Conservation (phyloP, 73 alveolate genomes). For the Vitrella brassicaformis region DNA sequence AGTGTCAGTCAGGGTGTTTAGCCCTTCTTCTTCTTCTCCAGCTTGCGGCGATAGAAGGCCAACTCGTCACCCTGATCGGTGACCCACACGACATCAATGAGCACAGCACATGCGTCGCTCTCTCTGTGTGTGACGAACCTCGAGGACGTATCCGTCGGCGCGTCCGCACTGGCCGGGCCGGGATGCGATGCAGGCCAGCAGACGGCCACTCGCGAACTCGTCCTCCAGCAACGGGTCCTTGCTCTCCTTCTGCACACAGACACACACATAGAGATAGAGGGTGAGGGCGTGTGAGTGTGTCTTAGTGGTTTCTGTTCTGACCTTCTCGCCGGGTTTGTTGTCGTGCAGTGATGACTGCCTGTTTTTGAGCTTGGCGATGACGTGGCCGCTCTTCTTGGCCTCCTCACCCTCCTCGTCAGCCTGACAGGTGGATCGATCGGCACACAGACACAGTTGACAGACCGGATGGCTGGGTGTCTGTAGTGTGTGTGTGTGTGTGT, state of each 20-base stretch:
- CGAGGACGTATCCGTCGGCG: slow-evolving; percentile 93
- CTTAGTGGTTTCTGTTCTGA: background rate
- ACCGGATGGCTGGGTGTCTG: too few species aligned
- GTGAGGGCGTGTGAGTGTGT: background rate
- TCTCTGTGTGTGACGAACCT: too few species aligned
- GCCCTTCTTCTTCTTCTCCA: slow-evolving; percentile 30
- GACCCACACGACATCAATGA: too few species aligned
- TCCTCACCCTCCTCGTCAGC: slow-evolving; percentile 18
- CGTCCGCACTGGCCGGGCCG: slow-evolving; percentile 97
- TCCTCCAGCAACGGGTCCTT: slow-evolving; percentile 49
- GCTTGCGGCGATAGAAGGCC: slow-evolving; percentile 20
- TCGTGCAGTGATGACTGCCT: background rate
- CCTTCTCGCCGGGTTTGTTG: background rate
- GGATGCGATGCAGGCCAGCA: slow-evolving; percentile 85
- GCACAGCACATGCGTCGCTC: too few species aligned
- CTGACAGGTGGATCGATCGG: too few species aligned
- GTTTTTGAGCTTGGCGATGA: slow-evolving; percentile 12
- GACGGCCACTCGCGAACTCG: slow-evolving; percentile 69
- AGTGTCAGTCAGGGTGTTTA: too few species aligned
- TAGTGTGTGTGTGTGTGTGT: too few species aligned
- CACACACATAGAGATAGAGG: background rate
- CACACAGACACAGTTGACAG: too few species aligned
- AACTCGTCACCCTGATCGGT: slow-evolving; percentile 27
- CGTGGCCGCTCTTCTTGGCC: slow-evolving; percentile 14
- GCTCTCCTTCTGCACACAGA: too few species aligned